These are phyloP conservation scores for Scheffersomyces insectosa DNA, from an alignment of 1,139 yeast species.

Conservation along the genomic window DNA sequence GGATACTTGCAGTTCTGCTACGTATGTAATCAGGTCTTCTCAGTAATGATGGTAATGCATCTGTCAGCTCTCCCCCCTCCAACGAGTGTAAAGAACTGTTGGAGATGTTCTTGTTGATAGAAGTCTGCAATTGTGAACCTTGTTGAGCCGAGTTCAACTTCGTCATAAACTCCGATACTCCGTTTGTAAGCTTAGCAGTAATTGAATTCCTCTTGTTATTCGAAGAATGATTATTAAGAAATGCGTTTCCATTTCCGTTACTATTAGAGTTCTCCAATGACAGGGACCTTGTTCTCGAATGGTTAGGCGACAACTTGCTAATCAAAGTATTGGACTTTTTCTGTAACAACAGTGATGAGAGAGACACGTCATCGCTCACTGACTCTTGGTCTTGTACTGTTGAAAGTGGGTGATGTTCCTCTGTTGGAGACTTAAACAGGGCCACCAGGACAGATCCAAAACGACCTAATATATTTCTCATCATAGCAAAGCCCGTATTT, in stretches of 20 bases:
- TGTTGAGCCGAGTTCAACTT: conserved; percentile 29
- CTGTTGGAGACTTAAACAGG: conserved; percentile 10
- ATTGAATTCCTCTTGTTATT: conserved; percentile 31
- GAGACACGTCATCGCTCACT: neutral
- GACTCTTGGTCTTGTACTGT: conserved; percentile 3
- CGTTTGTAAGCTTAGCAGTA: conserved; percentile 41
- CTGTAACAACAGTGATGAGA: conserved; percentile 8
- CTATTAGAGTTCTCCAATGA: conserved; percentile 27
- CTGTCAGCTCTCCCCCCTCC: conserved; percentile 22
- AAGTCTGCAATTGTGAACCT: conserved; percentile 5
- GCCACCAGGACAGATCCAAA: conserved; percentile 32
- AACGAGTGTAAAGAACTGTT: conserved; percentile 35
- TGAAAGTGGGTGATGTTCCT: conserved; percentile 14
- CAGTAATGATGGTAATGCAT: conserved; percentile 6
- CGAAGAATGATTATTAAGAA: neutral
- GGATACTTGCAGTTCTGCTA: conserved; percentile 41
- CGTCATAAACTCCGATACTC: conserved; percentile 46
- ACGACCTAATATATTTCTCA: conserved; percentile 38
- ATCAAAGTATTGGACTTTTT: conserved; percentile 29
- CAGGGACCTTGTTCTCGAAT: conserved; percentile 39
- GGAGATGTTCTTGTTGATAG: conserved; percentile 23
- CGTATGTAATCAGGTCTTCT: conserved; percentile 30
- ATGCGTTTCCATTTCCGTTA: conserved; percentile 2
- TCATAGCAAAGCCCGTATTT: conserved; percentile 26
- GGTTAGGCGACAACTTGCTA: conserved; percentile 34